Evolutionary conservation across 768 basidiomycete species (phyloP), one percentile per base, ranked within the genome.

Genomic region (Tricholoma matsutake): DNA sequence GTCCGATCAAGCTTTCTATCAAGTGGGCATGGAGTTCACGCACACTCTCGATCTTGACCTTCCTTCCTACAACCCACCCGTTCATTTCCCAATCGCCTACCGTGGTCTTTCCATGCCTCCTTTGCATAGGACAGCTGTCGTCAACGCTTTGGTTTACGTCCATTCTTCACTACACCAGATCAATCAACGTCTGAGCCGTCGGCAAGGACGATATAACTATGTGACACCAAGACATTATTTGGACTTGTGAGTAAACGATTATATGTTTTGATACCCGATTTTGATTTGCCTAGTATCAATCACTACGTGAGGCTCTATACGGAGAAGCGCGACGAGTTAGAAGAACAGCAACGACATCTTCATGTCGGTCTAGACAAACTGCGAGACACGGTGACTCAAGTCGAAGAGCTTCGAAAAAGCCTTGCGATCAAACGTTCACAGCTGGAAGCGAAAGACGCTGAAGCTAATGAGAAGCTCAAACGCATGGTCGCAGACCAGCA

Each of bases 401-500:
- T 99, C 35, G 97, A 98, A 74, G 92, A 98, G 68, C 83, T 99
- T 28, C 86, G 96, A 58, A 92, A 92, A 76, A 97, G 95, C 72
- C 86, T 98, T 39, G 96, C 97, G 2, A 88, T 89, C 68, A 99
- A 99, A 74, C 87, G 93, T 18, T 86, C 89, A 2, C 95, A 98
- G 68, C 83, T 99, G 31, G 86, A 95, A 71, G 89, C 92, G 25
- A 99, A 99, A 80, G 84, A 97, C 68, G 86, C 86, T 1, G 93
- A 98, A 75, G 97, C 97, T 10, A 98, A 99, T 73, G 93, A 94
- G 69, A 99, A 99, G 76, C 83, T 99, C 41, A 89, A 92, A 73
- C 92, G 94, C 60, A 98, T 99, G 96, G 95, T 99, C 13, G 83
- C 92, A 6, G 96, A 98, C 74, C 96, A 99, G 74, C 96, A 98